Percentiles rank a stretch among this genome's conserved stretches.
phyloP scores from a whole-genome alignment of 1,284 basidiomycete genomes.

The Anthracocystis walkeri region DNA sequence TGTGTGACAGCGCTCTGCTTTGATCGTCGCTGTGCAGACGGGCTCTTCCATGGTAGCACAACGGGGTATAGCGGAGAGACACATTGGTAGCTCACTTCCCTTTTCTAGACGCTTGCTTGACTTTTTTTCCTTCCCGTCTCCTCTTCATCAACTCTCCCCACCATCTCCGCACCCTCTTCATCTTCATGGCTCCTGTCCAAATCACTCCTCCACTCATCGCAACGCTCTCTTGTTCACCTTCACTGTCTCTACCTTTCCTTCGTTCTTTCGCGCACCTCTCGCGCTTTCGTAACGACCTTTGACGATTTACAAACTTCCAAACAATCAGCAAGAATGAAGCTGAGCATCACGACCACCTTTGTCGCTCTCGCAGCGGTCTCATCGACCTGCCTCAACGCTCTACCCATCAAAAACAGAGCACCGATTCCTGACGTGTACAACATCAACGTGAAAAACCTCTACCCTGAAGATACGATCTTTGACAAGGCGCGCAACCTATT shows the following conservation, averaged over 20 bases:
- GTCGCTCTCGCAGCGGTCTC: constrained; percentile 21
- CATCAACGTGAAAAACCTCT: constrained; percentile 59
- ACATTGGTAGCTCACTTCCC: background rate
- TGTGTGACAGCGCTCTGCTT: background rate
- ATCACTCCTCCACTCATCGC: background rate
- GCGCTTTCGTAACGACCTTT: background rate
- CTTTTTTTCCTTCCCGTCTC: background rate
- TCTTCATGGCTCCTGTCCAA: constrained; percentile 1
- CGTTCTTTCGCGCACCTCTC: background rate
- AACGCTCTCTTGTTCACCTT: constrained; percentile 9
- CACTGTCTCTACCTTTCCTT: background rate
- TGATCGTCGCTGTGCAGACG: background rate
- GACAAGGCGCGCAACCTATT: constrained; percentile 56
- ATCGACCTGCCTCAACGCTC: constrained; percentile 9
- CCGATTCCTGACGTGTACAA: constrained; percentile 51
- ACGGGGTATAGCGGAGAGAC: no score
- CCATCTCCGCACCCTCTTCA: background rate
- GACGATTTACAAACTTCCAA: background rate
- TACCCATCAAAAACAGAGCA: constrained; percentile 21
- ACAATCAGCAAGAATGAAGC: constrained; percentile 19
- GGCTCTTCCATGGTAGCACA: background rate
- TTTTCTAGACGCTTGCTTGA: background rate
- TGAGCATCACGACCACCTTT: constrained; percentile 17
- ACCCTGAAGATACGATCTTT: constrained; percentile 63
- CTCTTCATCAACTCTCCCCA: background rate